Evolutionary conservation across 164 flowering plant species (phyloP).

Genomic region (Vitis riparia): DNA sequence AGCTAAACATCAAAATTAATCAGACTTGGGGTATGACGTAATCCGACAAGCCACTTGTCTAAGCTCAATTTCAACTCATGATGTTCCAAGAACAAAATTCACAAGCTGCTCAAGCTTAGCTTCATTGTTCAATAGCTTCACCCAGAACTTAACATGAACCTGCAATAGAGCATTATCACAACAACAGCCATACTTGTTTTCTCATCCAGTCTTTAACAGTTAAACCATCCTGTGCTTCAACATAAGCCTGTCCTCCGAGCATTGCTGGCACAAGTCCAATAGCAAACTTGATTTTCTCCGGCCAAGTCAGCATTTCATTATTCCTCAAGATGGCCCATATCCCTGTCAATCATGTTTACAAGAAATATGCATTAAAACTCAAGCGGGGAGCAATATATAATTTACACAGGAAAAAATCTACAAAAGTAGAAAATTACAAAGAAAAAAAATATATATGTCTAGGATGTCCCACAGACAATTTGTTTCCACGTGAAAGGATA

Average conservation of each 20-base stretch:
- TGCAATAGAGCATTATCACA: constrained; percentile 1
- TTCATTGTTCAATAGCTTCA: background rate
- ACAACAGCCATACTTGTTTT: constrained; percentile 58
- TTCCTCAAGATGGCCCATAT: constrained; percentile 94
- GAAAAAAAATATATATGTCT: background rate
- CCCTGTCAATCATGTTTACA: constrained; percentile 42
- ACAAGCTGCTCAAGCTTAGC: background rate
- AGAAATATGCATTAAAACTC: background rate
- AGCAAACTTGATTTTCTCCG: constrained; percentile 92
- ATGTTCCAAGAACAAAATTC: background rate
- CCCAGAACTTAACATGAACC: background rate
- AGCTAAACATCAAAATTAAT: background rate
- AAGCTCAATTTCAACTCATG: background rate
- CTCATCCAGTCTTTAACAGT: constrained; percentile 94
- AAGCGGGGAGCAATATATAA: background rate
- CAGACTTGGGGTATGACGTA: background rate
- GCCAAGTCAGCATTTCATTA: constrained; percentile 97
- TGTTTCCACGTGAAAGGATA: too few species aligned
- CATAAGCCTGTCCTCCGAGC: constrained; percentile 92
- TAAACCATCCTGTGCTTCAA: constrained; percentile 96
- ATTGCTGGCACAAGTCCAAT: constrained; percentile 97
- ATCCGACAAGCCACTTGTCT: background rate
- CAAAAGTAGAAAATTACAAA: too few species aligned
- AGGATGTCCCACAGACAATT: background rate
- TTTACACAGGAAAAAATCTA: too few species aligned